These are phyloP conservation scores for Globisporangium cederbergense DNA, from an alignment of 352 stramenopile genomes.

Conservation along the genomic window DNA sequence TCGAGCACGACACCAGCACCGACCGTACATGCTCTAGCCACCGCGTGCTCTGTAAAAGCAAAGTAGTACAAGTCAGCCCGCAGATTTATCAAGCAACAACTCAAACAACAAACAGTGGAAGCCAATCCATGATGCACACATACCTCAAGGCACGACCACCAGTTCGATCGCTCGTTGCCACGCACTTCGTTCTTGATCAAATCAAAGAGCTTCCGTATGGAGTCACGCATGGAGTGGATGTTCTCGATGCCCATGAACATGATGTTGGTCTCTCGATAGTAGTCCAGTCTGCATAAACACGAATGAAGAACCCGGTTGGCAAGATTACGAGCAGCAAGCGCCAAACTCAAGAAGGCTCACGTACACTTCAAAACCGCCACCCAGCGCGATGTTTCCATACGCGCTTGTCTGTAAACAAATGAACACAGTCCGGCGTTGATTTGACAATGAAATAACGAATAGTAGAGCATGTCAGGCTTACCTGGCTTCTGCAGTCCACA, in stretches of 20 bases:
- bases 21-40: slow-evolving; percentile 84
- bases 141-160: slow-evolving; percentile 77
- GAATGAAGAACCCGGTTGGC: slow-evolving; percentile 16
- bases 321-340: slow-evolving; percentile 3
- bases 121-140: too few relatives aligned
- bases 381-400: slow-evolving; percentile 79
- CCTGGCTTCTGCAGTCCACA: slow-evolving; percentile 80
- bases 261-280: slow-evolving; percentile 77
- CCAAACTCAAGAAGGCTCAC: slow-evolving; percentile 2
- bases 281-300: slow-evolving; percentile 45
- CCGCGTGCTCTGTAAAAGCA: slow-evolving; percentile 46
- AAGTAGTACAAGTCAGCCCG: neutral
- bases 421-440: neutral
- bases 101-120: too few relatives aligned
- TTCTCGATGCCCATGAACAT: slow-evolving; percentile 91
- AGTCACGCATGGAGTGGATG: slow-evolving; percentile 91
- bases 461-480: slow-evolving; percentile 6
- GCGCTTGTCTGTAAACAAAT: slow-evolving; percentile 56
- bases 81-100: neutral
- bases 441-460: neutral
- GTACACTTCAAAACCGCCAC: slow-evolving; percentile 84
- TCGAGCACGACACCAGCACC: slow-evolving; percentile 87
- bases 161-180: slow-evolving; percentile 76
- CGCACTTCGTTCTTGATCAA: slow-evolving; percentile 83
- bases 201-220: slow-evolving; percentile 76